phyloP scores from a whole-genome alignment of 345 rosid genomes.

The Salix purpurea region DNA sequence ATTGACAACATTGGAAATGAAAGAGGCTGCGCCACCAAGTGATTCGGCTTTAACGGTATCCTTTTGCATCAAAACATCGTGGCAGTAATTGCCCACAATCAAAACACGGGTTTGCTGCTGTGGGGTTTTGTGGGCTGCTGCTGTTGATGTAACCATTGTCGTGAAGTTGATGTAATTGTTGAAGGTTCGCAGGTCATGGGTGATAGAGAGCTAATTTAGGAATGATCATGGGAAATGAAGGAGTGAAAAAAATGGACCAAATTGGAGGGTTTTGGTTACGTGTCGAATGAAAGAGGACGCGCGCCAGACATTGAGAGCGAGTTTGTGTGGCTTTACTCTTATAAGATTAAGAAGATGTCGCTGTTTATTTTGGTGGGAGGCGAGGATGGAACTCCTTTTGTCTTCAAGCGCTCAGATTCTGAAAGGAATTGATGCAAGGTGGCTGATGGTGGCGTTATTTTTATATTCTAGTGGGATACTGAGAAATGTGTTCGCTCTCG shows the following conservation, averaged over 20 bases:
- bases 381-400: not conserved
- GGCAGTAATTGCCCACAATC: conserved; percentile 88
- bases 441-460: not conserved
- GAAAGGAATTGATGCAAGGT: not conserved
- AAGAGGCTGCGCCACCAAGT: conserved; percentile 95
- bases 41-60: conserved; percentile 58
- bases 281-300: conserved; percentile 11
- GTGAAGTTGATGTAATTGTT: not conserved
- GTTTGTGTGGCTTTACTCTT: not conserved
- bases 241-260: not conserved
- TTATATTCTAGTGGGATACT: not conserved
- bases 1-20: conserved; percentile 60
- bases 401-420: not conserved
- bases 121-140: not conserved
- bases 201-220: not conserved
- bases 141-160: conserved; percentile 10
- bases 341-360: not conserved
- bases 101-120: conserved; percentile 38
- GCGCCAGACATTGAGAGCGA: not conserved
- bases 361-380: not conserved
- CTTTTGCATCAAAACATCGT: conserved; percentile 71
- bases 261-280: not conserved
- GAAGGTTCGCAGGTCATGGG: not conserved
- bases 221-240: not conserved
- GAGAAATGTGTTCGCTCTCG: no score